Evolutionary conservation across 2,329 filamentous ascomycete genomes (phyloP), one percentile per base, ranked within the genome.

Genomic region (Penicillium sp.): DNA sequence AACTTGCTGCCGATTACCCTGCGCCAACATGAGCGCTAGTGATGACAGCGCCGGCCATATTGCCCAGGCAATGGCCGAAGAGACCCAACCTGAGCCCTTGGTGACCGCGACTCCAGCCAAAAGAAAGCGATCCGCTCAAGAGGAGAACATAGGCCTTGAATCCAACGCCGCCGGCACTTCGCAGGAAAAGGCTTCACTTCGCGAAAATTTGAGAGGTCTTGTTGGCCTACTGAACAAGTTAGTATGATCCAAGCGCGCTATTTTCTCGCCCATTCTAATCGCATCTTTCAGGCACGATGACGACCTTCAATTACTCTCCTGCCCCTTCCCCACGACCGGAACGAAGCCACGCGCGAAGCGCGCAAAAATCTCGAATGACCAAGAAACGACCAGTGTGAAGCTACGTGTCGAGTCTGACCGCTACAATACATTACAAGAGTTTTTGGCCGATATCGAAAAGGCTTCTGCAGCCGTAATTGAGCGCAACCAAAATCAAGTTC

Each of bases 311-410:
- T 62, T 74, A 43, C 62, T 74, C 11, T 68, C 67, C 43, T 67
- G 64, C 45, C 67, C 70, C 36, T 56, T 73, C 38, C 63, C 66
- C 13, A 53, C 60, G 9, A 63, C 67, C 13, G 57, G 61, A 5
- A 53, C 64, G 33, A 71, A 72, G 55, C 71, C 70, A 36, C 68
- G 69, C 29, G 62, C 63, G 29, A 74, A 74, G 55, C 68, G 71
- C 54, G 65, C 69, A 39, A 73, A 72, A 54, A 58, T 70, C 29
- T 65, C 67, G 9, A 64, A 59, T 11, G 62, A 68, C 39, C 63
- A 61, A 32, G 62, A 67, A 39, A 61, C 55, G 11, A 58, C 62
- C 36, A 72, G 55, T 29, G 68, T 74, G 44, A 66, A 71, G 56
- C 58, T 61, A 33, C 63, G 67, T 24, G 68, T 73, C 37, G 57